phyloP scores from a whole-genome alignment of 139 green algal species.

The Auxenochlorella pyrenoidosa region DNA sequence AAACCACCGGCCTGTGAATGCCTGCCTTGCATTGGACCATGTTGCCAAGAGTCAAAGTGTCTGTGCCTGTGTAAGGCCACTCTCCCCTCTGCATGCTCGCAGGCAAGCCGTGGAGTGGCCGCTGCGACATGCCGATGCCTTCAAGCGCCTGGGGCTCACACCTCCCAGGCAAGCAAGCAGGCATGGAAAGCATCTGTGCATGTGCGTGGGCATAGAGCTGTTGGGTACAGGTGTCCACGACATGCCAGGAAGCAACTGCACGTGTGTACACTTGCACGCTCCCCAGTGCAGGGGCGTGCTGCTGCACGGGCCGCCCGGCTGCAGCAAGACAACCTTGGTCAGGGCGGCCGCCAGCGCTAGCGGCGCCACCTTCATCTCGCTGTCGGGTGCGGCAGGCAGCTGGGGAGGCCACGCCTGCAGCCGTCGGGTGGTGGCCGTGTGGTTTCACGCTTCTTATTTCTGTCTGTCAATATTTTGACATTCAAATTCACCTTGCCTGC shows the following conservation, averaged over 20 bases:
- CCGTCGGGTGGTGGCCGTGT: too few relatives aligned
- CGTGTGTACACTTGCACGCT: too few relatives aligned
- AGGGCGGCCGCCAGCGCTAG: constrained; percentile 75
- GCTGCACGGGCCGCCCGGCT: constrained; percentile 89
- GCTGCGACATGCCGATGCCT: constrained; percentile 71
- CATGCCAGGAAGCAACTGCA: too few relatives aligned
- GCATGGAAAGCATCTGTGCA: background rate
- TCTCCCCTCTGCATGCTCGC: background rate
- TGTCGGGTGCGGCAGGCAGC: constrained; percentile 48
- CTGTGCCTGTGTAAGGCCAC: background rate
- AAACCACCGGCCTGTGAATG: background rate
- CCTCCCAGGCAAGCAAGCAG: constrained; percentile 50
- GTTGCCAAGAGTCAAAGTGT: too few relatives aligned
- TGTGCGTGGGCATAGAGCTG: too few relatives aligned
- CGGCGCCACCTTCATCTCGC: constrained; percentile 75
- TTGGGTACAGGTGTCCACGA: too few relatives aligned
- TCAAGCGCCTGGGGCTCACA: constrained; percentile 75
- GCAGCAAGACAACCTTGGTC: constrained; percentile 89
- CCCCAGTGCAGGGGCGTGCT: constrained; percentile 67
- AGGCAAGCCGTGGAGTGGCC: constrained; percentile 87
- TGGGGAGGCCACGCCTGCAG: background rate
- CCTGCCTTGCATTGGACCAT: background rate
- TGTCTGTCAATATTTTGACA: too few relatives aligned
- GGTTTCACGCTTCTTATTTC: too few relatives aligned
- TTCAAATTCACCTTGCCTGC: background rate